These are phyloP conservation scores for Leccinum aurantiacum DNA, from an alignment of 768 basidiomycete genomes.

Conservation along the genomic window DNA sequence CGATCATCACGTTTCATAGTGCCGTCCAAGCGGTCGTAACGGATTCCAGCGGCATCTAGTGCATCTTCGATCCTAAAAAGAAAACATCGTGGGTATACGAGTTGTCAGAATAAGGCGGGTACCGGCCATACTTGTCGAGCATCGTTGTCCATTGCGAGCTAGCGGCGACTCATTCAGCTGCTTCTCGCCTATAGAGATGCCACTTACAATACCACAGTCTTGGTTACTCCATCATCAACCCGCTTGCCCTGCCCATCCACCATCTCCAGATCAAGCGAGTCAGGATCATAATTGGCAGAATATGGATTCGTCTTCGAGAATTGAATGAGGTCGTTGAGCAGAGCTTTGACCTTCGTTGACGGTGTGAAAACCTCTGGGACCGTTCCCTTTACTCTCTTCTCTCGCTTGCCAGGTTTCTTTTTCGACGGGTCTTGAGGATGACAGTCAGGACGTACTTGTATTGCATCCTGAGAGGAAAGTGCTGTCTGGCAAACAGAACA, in stretches of 20 bases:
- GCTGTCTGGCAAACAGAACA: constrained; percentile 80
- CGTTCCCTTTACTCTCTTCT: constrained; percentile 61
- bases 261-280: constrained; percentile 70
- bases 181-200: constrained; percentile 13
- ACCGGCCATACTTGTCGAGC: constrained; percentile 73
- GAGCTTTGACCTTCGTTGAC: constrained; percentile 86
- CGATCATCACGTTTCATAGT: constrained; percentile 98
- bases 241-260: constrained; percentile 72
- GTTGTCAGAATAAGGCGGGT: neutral
- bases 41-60: constrained; percentile 76
- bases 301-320: constrained; percentile 85
- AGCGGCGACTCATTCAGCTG: constrained; percentile 15
- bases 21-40: constrained; percentile 91
- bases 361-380: constrained; percentile 59
- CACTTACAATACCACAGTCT: constrained; percentile 95
- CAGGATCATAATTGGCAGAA: constrained; percentile 83
- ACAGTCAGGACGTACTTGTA: constrained; percentile 73
- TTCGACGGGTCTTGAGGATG: constrained; percentile 46
- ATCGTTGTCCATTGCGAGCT: constrained; percentile 95
- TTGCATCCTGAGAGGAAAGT: constrained; percentile 70
- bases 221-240: constrained; percentile 68
- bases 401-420: constrained; percentile 64
- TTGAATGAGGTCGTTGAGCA: constrained; percentile 75
- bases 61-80: constrained; percentile 79
- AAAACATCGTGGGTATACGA: constrained; percentile 1